Evolutionary conservation across 345 rosid species (phyloP), one percentile per base, ranked within the genome.

Genomic region (Gossypium stocksii): DNA sequence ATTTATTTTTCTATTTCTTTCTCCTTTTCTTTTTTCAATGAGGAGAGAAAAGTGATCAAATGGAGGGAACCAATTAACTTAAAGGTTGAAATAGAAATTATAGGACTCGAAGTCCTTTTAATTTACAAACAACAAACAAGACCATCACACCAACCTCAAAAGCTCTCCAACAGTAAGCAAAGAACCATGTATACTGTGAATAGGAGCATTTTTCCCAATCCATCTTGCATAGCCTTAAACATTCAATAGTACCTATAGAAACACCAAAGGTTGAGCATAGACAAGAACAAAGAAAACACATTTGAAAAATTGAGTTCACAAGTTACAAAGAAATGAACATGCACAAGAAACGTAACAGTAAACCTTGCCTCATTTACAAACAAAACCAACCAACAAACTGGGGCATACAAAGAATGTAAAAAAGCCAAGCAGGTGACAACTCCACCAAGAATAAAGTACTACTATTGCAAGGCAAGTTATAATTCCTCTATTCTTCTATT

Each of bases 161-260:
- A 93, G 91, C 86, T 95, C 99, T 72, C 99, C 99, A 71, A 95
- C 98, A 16, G 99, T 98, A 79, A 95, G 99, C 74, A 95, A 83
- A 54, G 99, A 95, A 77, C 99, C 99, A 84, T 95, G 99, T 75
- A 95, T 93, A 80, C 99, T 95, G 82, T 95, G 97, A 72, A 93
- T 85, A 66, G 99, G 91, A 80, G 99, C 97, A 87, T 88, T 83
- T 77, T 89, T 22, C 92, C 94, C 85, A 95, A 85, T 46, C 99
- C 99, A 86, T 89, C 99, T 81, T 95, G 99, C 22, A 98, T 95
- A 78, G 97, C 97, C 88, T 93, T 97, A 90, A 95, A 95, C 98
- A 95, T 93, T 48, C 92, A 89, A 84, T 95, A 93, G 74, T 93
- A 95, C 99, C 99, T 95, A 79, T 70, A 64, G 79, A 72, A 79